A percentile compares a stretch with the other conserved stretches of the same genome.
phyloP scores from a whole-genome alignment of 495 filamentous ascomycete species.

The Lophiostoma macrostomum region DNA sequence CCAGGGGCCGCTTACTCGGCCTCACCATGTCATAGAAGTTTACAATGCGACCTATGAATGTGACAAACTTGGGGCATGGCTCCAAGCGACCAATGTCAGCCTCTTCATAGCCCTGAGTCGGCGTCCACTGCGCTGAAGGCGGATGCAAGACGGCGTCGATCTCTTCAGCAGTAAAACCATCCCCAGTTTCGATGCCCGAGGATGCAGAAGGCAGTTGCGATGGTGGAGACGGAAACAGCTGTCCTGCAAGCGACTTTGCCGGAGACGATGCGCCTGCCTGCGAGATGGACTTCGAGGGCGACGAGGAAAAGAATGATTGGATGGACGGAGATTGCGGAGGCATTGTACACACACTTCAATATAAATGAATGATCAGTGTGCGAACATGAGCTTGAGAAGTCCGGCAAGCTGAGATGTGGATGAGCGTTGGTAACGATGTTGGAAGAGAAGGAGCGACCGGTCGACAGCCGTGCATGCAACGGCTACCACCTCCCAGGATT shows the following conservation, averaged over 20 bases:
- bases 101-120: conserved; percentile 52
- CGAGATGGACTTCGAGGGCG: not conserved
- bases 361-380: too few relatives aligned
- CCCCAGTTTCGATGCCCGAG: conserved; percentile 35
- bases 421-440: too few relatives aligned
- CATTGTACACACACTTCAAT: too few relatives aligned
- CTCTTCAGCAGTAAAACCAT: conserved; percentile 54
- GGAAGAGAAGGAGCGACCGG: too few relatives aligned
- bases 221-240: conserved; percentile 4
- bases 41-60: conserved; percentile 57
- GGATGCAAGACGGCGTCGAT: conserved; percentile 44
- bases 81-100: conserved; percentile 50
- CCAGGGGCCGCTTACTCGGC: conserved; percentile 41
- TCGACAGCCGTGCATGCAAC: too few relatives aligned
- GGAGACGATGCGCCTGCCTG: too few relatives aligned
- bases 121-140: conserved; percentile 50
- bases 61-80: conserved; percentile 51
- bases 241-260: conserved; percentile 11
- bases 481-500: too few relatives aligned
- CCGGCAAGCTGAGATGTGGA: too few relatives aligned
- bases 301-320: conserved; percentile 50
- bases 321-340: conserved; percentile 45
- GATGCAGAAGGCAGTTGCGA: conserved; percentile 9
- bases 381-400: too few relatives aligned
- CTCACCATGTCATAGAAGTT: conserved; percentile 49